phyloP scores from a whole-genome alignment of 2,329 filamentous ascomycete species.

The Microdochium nivale region DNA sequence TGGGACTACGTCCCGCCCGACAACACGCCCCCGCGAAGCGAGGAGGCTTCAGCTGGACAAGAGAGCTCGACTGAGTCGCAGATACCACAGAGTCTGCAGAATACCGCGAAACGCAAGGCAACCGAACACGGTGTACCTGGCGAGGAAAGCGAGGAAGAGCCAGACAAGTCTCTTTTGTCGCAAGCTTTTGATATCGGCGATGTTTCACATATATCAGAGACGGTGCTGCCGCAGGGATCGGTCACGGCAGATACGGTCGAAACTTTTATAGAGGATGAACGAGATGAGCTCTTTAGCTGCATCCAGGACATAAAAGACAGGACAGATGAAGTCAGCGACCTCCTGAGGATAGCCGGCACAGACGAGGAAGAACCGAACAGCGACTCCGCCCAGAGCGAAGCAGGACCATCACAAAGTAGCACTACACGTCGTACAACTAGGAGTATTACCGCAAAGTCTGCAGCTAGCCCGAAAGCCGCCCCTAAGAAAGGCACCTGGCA shows the following conservation, averaged over 20 bases:
- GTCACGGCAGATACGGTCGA: not conserved
- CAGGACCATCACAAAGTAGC: not conserved
- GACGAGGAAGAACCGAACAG: not conserved
- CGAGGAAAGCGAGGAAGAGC: not conserved
- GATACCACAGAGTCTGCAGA: no score
- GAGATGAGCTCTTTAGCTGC: not conserved
- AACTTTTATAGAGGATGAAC: not conserved
- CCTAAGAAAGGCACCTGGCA: conserved; percentile 27
- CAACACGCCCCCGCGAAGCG: conserved; percentile 26
- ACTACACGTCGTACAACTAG: not conserved
- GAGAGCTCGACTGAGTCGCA: not conserved
- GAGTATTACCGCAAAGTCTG: not conserved
- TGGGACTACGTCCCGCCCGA: conserved; percentile 28
- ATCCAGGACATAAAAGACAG: not conserved
- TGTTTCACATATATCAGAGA: not conserved
- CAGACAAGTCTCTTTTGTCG: not conserved
- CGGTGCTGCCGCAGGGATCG: not conserved
- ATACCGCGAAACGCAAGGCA: not conserved
- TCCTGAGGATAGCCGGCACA: not conserved
- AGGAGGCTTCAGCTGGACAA: conserved; percentile 15
- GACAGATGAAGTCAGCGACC: not conserved
- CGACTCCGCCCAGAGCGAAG: not conserved
- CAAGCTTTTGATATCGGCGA: not conserved
- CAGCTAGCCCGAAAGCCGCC: not conserved
- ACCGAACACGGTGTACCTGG: not conserved